These are phyloP conservation scores for Verticillium longisporum DNA, from an alignment of 2,329 filamentous ascomycete species.

Conservation along the genomic window DNA sequence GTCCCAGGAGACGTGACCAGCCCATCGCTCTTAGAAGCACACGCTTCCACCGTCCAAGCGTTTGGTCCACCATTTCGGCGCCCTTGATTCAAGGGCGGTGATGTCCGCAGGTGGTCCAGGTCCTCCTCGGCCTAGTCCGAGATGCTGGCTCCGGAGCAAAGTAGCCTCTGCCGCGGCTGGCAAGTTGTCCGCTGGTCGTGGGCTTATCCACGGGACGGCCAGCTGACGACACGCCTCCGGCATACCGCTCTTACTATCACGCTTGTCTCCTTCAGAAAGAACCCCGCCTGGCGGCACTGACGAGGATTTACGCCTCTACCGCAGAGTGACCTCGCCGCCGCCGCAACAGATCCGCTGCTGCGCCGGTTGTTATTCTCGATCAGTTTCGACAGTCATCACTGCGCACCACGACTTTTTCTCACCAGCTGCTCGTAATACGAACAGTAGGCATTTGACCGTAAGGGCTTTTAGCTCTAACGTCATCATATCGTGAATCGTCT, in stretches of 20 bases:
- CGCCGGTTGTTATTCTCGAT: conserved; percentile 9
- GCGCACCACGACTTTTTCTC: not conserved
- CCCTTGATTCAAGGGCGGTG: conserved; percentile 18
- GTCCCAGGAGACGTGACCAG: conserved; percentile 42
- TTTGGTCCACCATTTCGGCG: conserved; percentile 13
- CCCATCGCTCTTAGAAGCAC: conserved; percentile 25
- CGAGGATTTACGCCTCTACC: conserved; percentile 3
- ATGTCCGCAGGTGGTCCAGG: conserved; percentile 18
- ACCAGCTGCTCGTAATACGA: not conserved
- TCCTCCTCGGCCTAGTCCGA: conserved; percentile 48
- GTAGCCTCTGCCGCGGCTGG: conserved; percentile 31
- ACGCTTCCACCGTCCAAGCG: conserved; percentile 10
- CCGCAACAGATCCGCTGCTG: not conserved
- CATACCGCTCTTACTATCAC: conserved; percentile 46
- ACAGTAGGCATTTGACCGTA: not conserved
- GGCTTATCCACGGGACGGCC: not conserved
- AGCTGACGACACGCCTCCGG: conserved; percentile 13
- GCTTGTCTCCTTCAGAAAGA: conserved; percentile 52
- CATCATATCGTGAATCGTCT: not conserved
- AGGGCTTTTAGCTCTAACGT: not conserved
- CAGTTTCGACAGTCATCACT: conserved; percentile 6
- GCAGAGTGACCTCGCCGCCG: conserved; percentile 5
- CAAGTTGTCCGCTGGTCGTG: not conserved
- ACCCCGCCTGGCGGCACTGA: conserved; percentile 26
- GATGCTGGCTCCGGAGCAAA: conserved; percentile 52